Base-by-base conservation (phyloP, 495 filamentous ascomycete species). In the Penicillium pulvis region DNA sequence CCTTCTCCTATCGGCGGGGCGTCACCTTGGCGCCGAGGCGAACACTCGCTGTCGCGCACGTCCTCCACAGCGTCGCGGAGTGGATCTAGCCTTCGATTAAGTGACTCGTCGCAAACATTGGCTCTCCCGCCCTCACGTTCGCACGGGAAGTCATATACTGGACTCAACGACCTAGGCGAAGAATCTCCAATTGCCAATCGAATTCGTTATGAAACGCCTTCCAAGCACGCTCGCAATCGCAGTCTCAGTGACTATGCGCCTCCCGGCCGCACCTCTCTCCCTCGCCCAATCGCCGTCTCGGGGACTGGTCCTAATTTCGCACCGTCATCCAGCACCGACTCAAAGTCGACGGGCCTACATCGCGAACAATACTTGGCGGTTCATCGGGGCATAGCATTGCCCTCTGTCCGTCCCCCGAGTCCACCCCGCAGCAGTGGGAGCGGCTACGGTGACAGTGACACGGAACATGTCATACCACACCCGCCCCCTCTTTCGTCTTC, bases 211-310 rank as follows among this genome's bases (percentile, higher is more conserved):
- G 71, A 76, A 7, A 73, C 73, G 8, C 69, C 70, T 6, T 62
- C 70, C 11, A 74, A 74, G 17, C 81, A 83, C 71, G 64, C 71
- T 6, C 78, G 90, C 56, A 93, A 93, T 66, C 81, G 92, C 66
- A 97, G 92, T 74, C 76, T 92, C 28, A 96, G 92, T 72, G 92
- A 96, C 61, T 95, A 95, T 70, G 80, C 86, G 10, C 91, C 92
- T 12, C 88, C 91, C 41, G 77, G 83, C 4, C 77, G 87, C 24
- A 81, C 89, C 47, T 79, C 86, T 0, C 31, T 75, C 2, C 88
- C 86, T 58, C 74, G 92, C 23, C 86, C 89, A 51, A 81, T 90
- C 53, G 90, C 87, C 1, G 85, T 94, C 26, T 88, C 88, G 9
- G 85, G 84, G 5, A 66, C 67, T 12, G 70, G 51, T 31, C 71